phyloP scores from a whole-genome alignment of 371 early-diverging fungal genomes.

The Haplosporangium sp. region DNA sequence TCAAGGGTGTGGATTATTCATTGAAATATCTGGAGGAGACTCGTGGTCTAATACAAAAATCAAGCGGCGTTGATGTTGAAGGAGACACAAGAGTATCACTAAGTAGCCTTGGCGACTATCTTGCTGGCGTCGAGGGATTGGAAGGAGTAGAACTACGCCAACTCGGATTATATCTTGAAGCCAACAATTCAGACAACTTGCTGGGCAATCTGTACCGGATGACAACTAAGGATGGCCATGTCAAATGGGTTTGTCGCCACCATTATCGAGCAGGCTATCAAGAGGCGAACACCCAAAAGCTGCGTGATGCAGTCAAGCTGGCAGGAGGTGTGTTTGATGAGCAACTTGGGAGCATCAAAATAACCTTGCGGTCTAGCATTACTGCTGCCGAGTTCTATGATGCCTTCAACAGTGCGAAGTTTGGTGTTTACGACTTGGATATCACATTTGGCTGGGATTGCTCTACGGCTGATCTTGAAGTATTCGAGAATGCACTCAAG shows the following conservation, averaged over 20 bases:
- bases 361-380: too few species aligned
- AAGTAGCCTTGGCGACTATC: conserved; percentile 9
- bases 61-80: background rate
- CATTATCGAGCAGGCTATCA: background rate
- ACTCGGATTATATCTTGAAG: conserved; percentile 7
- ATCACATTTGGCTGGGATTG: too few species aligned
- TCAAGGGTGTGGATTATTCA: conserved; percentile 8
- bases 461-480: too few species aligned
- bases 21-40: conserved; percentile 5
- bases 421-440: too few species aligned
- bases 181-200: conserved; percentile 3
- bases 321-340: too few species aligned
- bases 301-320: too few species aligned
- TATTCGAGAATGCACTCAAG: too few species aligned
- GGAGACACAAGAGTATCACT: background rate
- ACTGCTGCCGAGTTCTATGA: too few species aligned
- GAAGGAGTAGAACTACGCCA: conserved; percentile 19
- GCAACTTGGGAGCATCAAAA: too few species aligned
- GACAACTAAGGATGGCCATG: conserved; percentile 1
- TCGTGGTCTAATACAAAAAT: background rate
- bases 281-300: too few species aligned
- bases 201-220: conserved; percentile 10
- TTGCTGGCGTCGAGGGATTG: conserved; percentile 16
- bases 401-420: too few species aligned
- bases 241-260: conserved; percentile 15